Evolutionary conservation across 768 basidiomycete species (phyloP), one percentile per base, ranked within the genome.

Genomic region (Calocera cornea): DNA sequence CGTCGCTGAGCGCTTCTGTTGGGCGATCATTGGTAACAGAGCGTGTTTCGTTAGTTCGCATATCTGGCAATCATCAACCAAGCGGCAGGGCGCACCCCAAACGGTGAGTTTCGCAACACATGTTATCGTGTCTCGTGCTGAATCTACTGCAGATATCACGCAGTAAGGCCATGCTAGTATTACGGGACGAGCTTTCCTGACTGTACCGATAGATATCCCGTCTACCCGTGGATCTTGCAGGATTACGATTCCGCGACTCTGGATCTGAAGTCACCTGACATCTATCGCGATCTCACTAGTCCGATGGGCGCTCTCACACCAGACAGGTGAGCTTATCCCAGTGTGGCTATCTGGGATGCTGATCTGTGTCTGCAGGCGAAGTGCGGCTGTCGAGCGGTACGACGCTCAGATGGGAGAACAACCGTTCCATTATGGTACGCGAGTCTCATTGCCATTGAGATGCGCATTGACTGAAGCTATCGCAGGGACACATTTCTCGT

Each of bases 91-190:
- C 83, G 94, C 24, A 97, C 94, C 1, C 92, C 93, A 0, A 92
- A 88, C 73, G 94, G 97, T 78, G 92, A 29, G 54, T 10, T 60
- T 19, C 31, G 7, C 31, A 11, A 19, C 44, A 94, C 11, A 95
- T 95, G 0, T 92, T 95, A 71, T 97, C 94, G 76, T 94, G 93
- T 0, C 85, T 95, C 8, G 94, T 92, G 70, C 90, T 90, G 91
- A 72, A 64, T 88, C 69, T 2, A 17, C 27, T 14, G 34, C 29
- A 34, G 33, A 24, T 72, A 68, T 38, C 50, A 66, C 22, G 34
- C 54, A 60, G 54, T 60, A 60, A 50, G 24, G 14, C 27, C 10
- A 47, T 19, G 19, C 44, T 60, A 10, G 31, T 60, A 7, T 33
- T 5, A 60, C 24, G 27, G 2, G 10, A 5, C 54, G 31, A 60